These are phyloP conservation scores for Lactifluus piperatus DNA, from an alignment of 768 basidiomycete genomes.

Conservation along the genomic window DNA sequence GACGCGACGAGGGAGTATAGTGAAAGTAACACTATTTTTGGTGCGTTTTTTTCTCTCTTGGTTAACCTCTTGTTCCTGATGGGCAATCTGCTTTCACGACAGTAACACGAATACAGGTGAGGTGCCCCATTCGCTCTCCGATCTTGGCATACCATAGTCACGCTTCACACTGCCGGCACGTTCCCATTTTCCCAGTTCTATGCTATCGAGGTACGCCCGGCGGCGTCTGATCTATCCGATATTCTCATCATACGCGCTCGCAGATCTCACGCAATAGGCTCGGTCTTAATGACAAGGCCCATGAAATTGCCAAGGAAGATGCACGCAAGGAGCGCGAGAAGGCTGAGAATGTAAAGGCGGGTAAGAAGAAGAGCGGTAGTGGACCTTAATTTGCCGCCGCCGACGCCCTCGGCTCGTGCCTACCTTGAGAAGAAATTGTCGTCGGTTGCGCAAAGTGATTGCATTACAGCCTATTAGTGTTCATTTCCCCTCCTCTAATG, in stretches of 20 bases:
- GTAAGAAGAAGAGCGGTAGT: slow-evolving; percentile 30
- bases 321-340: slow-evolving; percentile 45
- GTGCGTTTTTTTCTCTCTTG: slow-evolving; percentile 35
- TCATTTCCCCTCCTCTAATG: not conserved
- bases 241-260: not conserved
- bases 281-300: slow-evolving; percentile 82
- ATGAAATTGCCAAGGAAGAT: slow-evolving; percentile 71
- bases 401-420: not conserved
- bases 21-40: slow-evolving; percentile 91
- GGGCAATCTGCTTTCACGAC: slow-evolving; percentile 1
- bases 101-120: slow-evolving; percentile 67
- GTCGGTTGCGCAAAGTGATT: not conserved
- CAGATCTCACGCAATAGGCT: slow-evolving; percentile 88
- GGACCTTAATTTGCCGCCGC: not conserved
- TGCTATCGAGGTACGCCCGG: slow-evolving; percentile 63
- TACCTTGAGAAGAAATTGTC: not conserved
- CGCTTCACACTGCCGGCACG: not conserved
- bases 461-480: not conserved
- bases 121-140: slow-evolving; percentile 18
- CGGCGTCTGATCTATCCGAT: not conserved
- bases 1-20: slow-evolving; percentile 76
- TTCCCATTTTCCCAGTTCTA: slow-evolving; percentile 86
- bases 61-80: not conserved
- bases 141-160: not conserved
- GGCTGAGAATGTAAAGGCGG: slow-evolving; percentile 42